These are phyloP conservation scores for Medicago ruthenica DNA, from an alignment of 306 rosid genomes.

Conservation along the genomic window DNA sequence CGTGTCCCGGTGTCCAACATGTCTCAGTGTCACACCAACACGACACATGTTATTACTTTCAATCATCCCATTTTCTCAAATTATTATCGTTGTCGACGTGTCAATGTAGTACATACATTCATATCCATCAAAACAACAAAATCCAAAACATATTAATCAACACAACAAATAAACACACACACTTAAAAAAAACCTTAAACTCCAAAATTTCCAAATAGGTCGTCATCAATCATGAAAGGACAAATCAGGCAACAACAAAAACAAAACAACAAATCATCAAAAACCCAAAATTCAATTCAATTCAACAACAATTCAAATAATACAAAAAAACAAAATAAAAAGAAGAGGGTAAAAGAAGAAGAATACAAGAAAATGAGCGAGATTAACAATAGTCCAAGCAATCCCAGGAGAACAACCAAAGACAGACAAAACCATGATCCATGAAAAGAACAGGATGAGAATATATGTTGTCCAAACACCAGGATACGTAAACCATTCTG, in stretches of 20 bases:
- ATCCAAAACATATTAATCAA: constrained; percentile 1
- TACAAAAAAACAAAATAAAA: not conserved
- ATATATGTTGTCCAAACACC: constrained; percentile 99
- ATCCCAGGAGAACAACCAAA: constrained; percentile 95
- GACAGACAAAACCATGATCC: constrained; percentile 91
- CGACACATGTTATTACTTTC: too few species aligned
- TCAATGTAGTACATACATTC: not conserved
- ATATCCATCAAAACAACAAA: constrained; percentile 2
- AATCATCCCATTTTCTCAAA: too few species aligned
- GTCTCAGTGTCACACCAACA: too few species aligned
- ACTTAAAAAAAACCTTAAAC: constrained; percentile 1
- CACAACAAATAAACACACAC: constrained; percentile 10
- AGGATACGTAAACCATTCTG: constrained; percentile 98
- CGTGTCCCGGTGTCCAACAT: too few species aligned
- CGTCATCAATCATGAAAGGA: not conserved
- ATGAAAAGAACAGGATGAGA: constrained; percentile 87
- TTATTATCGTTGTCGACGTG: too few species aligned
- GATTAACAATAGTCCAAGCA: constrained; percentile 98
- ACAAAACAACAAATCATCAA: constrained; percentile 12
- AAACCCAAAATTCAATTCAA: constrained; percentile 7
- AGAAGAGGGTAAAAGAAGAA: not conserved
- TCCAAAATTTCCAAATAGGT: constrained; percentile 19
- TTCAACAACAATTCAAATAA: not conserved
- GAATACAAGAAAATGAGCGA: constrained; percentile 75
- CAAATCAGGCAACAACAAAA: constrained; percentile 18